Evolutionary conservation across 1,139 yeast species (phyloP).

Genomic region (Suhomyces atakaporum): DNA sequence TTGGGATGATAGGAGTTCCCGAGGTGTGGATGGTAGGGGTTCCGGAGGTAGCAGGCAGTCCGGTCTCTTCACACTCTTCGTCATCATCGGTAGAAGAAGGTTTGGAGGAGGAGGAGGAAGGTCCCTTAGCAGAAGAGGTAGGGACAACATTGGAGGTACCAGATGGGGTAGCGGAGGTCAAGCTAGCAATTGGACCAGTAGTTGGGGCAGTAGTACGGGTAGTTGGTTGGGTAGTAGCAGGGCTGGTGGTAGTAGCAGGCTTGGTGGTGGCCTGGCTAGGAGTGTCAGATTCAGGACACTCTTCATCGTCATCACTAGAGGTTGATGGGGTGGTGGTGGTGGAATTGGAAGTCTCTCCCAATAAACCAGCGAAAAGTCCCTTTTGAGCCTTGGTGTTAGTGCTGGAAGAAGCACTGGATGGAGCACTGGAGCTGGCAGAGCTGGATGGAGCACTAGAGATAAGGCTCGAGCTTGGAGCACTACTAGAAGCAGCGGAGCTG

Average conservation of each 20-base stretch:
- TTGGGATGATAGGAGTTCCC: slow-evolving; percentile 3
- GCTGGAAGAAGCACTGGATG: slow-evolving; percentile 3
- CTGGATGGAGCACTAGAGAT: slow-evolving; percentile 3
- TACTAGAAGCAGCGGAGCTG: slow-evolving; percentile 9
- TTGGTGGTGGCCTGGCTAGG: not conserved
- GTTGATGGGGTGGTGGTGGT: slow-evolving; percentile 4
- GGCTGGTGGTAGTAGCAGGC: not conserved
- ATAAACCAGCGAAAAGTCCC: slow-evolving; percentile 1
- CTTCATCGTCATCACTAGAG: slow-evolving; percentile 16
- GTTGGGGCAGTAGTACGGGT: slow-evolving; percentile 4
- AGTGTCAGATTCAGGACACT: slow-evolving; percentile 5
- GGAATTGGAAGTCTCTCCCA: slow-evolving; percentile 3
- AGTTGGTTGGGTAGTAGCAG: not conserved
- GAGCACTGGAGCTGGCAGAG: slow-evolving; percentile 3
- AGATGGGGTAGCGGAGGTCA: slow-evolving; percentile 1
- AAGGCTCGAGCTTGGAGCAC: slow-evolving; percentile 1
- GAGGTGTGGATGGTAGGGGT: slow-evolving; percentile 1
- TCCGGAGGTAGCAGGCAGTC: slow-evolving; percentile 2
- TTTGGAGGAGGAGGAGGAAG: too few species aligned
- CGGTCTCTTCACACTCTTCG: slow-evolving; percentile 16
- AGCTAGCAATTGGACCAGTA: slow-evolving; percentile 1
- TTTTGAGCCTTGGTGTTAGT: slow-evolving; percentile 2
- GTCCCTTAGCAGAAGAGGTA: too few species aligned
- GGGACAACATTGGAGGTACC: slow-evolving; percentile 1
- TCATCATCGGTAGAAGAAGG: slow-evolving; percentile 10